A percentile compares a stretch with the other conserved stretches of the same genome.
Evolutionary conservation across 208 protist genomes (phyloP).

Genomic region (Trypanosoma congolense): DNA sequence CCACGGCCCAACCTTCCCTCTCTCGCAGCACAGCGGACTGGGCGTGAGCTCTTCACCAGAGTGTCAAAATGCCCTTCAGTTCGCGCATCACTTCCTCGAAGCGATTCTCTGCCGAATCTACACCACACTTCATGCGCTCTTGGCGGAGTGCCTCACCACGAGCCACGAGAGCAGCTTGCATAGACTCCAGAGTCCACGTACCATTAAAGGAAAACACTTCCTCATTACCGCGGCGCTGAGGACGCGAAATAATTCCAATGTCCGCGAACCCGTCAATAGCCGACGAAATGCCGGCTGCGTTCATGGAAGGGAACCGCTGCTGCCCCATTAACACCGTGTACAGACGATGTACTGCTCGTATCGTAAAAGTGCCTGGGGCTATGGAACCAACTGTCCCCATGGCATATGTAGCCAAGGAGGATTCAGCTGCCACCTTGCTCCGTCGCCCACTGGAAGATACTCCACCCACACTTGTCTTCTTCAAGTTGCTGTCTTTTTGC

Average conservation of each 20-base stretch:
- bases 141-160: conserved; percentile 51
- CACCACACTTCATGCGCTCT: conserved; percentile 36
- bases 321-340: conserved; percentile 67
- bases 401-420: background rate
- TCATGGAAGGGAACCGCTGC: conserved; percentile 67
- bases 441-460: background rate
- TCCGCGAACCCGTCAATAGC: conserved; percentile 61
- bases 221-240: conserved; percentile 53
- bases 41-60: conserved; percentile 6
- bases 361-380: conserved; percentile 30
- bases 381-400: background rate
- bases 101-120: conserved; percentile 50
- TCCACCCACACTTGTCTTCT: conserved; percentile 21
- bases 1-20: too few species aligned
- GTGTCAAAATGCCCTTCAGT: conserved; percentile 32
- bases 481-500: conserved; percentile 31
- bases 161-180: conserved; percentile 47
- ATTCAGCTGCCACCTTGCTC: background rate
- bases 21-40: background rate
- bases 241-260: conserved; percentile 64
- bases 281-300: conserved; percentile 35
- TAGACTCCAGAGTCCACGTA: conserved; percentile 50
- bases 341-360: conserved; percentile 54
- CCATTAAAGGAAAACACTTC: conserved; percentile 60
- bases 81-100: conserved; percentile 55